Conservation (phyloP, 768 basidiomycete genomes). For the Auricularia sp. region DNA sequence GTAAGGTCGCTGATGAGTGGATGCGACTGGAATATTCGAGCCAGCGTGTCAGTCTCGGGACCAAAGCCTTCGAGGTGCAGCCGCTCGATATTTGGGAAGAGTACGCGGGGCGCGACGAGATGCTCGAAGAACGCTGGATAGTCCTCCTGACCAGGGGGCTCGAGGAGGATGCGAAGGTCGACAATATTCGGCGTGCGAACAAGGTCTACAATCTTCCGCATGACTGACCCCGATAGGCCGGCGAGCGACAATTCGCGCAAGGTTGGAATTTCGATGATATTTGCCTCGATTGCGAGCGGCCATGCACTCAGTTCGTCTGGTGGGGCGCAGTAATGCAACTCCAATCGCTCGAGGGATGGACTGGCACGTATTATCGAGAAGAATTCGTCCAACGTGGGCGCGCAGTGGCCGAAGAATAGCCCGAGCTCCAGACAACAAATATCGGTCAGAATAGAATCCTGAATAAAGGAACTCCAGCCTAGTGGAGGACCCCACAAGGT, state of each 20-base stretch:
- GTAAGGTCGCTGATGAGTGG: slow-evolving; percentile 39
- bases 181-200: slow-evolving; percentile 26
- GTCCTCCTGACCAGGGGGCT: slow-evolving; percentile 51
- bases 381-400: not conserved
- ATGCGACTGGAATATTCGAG: slow-evolving; percentile 39
- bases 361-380: not conserved
- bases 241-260: slow-evolving; percentile 19
- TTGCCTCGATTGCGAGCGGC: slow-evolving; percentile 22
- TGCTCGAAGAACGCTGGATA: slow-evolving; percentile 27
- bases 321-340: slow-evolving; percentile 2
- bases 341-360: not conserved
- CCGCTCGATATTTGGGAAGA: not conserved
- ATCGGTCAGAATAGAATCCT: not conserved
- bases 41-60: slow-evolving; percentile 21
- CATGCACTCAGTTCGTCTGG: slow-evolving; percentile 17
- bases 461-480: not conserved
- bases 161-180: slow-evolving; percentile 25
- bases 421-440: not conserved
- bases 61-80: not conserved
- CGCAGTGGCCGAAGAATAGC: not conserved
- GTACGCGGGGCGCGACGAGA: not conserved
- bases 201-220: slow-evolving; percentile 23
- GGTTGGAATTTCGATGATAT: slow-evolving; percentile 14
- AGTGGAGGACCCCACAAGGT: not conserved
- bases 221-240: slow-evolving; percentile 21